These are phyloP conservation scores for Chara braunii DNA, from an alignment of 139 green algal genomes.

Conservation along the genomic window DNA sequence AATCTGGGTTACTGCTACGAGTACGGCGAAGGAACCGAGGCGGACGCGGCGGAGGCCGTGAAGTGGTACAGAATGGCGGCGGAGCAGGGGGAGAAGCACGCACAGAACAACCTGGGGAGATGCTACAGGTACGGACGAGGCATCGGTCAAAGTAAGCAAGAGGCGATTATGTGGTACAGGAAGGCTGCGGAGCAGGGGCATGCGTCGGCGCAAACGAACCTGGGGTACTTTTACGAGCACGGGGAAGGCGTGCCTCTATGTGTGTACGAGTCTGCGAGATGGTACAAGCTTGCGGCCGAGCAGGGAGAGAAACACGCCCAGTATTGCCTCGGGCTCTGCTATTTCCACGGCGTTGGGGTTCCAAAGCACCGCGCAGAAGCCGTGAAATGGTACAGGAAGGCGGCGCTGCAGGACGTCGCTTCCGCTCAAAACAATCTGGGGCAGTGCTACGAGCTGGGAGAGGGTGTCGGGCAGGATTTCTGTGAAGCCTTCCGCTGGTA, in stretches of 20 bases:
- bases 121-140: not conserved
- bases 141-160: not conserved
- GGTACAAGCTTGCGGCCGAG: slow-evolving; percentile 26
- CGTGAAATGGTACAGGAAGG: slow-evolving; percentile 13
- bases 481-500: slow-evolving; percentile 12
- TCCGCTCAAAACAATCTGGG: slow-evolving; percentile 29
- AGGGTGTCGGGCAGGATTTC: slow-evolving; percentile 21
- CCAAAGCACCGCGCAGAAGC: slow-evolving; percentile 4
- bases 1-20: slow-evolving; percentile 27
- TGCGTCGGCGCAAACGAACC: not conserved
- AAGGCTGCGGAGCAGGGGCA: slow-evolving; percentile 17
- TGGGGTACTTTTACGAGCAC: not conserved
- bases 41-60: slow-evolving; percentile 15
- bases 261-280: too few species aligned
- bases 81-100: slow-evolving; percentile 14
- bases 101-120: slow-evolving; percentile 9
- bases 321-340: slow-evolving; percentile 19
- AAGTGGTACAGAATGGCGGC: slow-evolving; percentile 19
- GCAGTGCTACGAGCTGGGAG: slow-evolving; percentile 22
- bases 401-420: slow-evolving; percentile 7
- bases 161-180: slow-evolving; percentile 3
- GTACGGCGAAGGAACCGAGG: slow-evolving; percentile 4
- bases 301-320: slow-evolving; percentile 20
- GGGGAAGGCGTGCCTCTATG: not conserved
- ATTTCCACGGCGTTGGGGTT: slow-evolving; percentile 19